Evolutionary conservation across 202 grass and related monocot species (phyloP), one percentile per base, ranked within the genome.

Genomic region (Musa balbisiana): DNA sequence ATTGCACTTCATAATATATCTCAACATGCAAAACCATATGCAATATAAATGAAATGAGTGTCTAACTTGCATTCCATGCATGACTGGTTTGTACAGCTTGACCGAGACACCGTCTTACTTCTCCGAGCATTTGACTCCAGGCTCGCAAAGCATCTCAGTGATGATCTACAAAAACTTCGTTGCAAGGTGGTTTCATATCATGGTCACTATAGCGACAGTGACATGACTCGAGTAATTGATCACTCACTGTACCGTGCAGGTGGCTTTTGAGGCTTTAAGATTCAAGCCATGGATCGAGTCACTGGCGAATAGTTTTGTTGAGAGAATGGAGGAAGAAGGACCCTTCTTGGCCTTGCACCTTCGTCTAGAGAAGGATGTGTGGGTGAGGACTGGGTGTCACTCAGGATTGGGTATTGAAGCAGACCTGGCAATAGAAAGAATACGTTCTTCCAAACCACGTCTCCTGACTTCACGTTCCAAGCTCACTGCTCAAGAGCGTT

Each of bases 321-420:
- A 62, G 75, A 80, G 75, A 64, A 87, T 87, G 85, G 33, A 69
- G 16, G 72, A 79, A 51, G 80, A 71, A 63, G 43, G 76, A 13
- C 85, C 85, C 0, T 87, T 80, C 26, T 16, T 87, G 56, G 85
- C 85, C 2, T 51, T 87, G 72, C 85, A 87, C 53, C 71, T 87
- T 8, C 49, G 85, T 13, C 55, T 87, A 25, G 85, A 87, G 51
- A 83, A 80, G 65, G 85, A 87, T 17, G 85, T 87, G 20, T 87
- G 85, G 85, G 71, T 87, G 11, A 72, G 85, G 49, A 83, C 85
- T 11, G 80, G 85, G 1, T 87, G 85, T 64, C 76, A 72, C 58
- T 80, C 85, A 1, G 85, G 85, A 2, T 22, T 87, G 12, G 76
- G 85, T 4, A 19, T 23, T 0, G 19, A 77, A 33, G 27, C 24